Conservation (phyloP, 345 rosid genomes). For the Eucalyptus regnans region DNA sequence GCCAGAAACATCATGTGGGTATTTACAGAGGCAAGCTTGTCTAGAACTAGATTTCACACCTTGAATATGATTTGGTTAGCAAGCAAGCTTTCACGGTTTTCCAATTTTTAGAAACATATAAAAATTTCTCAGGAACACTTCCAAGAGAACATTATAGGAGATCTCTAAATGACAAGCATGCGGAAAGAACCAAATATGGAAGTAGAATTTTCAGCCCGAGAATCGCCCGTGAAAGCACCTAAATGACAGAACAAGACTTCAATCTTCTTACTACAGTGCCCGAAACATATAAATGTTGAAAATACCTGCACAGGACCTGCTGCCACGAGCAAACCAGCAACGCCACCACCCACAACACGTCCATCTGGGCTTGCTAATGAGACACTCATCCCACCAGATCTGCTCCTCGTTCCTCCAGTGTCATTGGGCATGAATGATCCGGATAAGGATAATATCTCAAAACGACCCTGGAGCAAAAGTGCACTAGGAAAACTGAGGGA, state of each 20-base stretch:
- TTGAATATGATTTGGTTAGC: background rate
- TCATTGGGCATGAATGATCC: conserved; percentile 98
- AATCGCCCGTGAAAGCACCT: background rate
- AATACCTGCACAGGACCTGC: conserved; percentile 92
- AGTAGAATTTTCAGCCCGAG: background rate
- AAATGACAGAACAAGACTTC: background rate
- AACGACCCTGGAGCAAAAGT: conserved; percentile 66
- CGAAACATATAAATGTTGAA: background rate
- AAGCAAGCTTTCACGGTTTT: background rate
- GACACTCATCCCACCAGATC: conserved; percentile 97
- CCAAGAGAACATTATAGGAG: background rate
- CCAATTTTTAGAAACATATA: background rate
- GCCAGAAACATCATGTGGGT: background rate
- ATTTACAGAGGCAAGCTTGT: background rate
- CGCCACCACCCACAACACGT: conserved; percentile 90
- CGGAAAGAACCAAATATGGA: background rate
- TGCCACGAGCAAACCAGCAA: conserved; percentile 89
- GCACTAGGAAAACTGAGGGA: background rate
- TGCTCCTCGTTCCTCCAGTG: conserved; percentile 68
- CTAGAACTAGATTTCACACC: background rate
- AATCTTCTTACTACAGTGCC: background rate
- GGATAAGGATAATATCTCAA: conserved; percentile 87
- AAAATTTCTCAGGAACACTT: background rate
- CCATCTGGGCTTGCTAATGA: conserved; percentile 93
- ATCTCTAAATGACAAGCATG: background rate